Base-by-base conservation (phyloP, 106 monocot genomes). In the Iris macrosiphon region DNA sequence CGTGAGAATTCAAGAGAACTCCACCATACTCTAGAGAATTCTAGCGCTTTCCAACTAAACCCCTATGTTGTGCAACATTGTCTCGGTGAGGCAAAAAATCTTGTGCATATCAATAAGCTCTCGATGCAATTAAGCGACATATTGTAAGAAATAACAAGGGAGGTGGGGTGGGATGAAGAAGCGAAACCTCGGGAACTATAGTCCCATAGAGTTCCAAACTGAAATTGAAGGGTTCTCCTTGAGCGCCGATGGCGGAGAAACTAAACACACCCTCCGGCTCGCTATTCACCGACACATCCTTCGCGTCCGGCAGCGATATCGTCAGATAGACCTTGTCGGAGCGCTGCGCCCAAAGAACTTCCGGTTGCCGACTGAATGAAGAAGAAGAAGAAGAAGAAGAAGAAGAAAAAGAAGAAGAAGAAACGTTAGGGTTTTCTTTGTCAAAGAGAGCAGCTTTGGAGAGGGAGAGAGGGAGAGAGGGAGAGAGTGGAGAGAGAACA, bases 321-420 rank as follows among this genome's bases (percentile, higher is more conserved):
- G 92, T 92, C 58, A 92, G 32, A 66, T 86, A 92, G 31, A 92
- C 55, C 65, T 64, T 92, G 45, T 92, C 86, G 0, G 76, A 86
- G 11, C 92, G 78, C 60, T 92, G 91, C 14, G 92, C 82, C 92
- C 86, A 92, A 6, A 92, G 58, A 27, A 92, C 79, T 66, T 92
- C 92, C n/a, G 86, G 91, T 7, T 86, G 82, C 18, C 86, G 79
- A 53, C 86, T 92, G 65, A 20, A 64, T 16, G 8, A 16, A 20
- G 25, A 42, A 16, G 16, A 13, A 11, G 40, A 45, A 47, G 16
- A 42, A 62, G 3, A 16, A 31, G 16, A 50, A 40, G 2, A 3
- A 40, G 12, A 30, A 42, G 16, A 65, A 1, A 44, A 14, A 15
- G 12, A 65, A 55, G 7, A 35, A 41, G 9, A 59, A 25, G 13